Evolutionary conservation across 805 yeast genomes (phyloP).

Genomic region (Myxozyma udenii): DNA sequence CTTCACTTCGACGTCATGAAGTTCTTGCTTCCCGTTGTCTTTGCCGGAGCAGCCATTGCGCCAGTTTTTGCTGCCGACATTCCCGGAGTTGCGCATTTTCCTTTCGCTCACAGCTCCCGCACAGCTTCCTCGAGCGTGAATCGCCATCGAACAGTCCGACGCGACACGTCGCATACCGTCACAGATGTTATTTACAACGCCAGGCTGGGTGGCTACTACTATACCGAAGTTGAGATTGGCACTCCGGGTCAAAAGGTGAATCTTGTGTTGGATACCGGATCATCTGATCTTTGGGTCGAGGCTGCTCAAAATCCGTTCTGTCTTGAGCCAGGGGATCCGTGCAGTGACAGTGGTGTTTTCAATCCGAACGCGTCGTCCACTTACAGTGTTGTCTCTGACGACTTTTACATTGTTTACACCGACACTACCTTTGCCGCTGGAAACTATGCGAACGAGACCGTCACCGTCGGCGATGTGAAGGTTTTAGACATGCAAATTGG

Average conservation of each 20-base stretch:
- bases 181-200: too few relatives aligned
- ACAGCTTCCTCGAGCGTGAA: too few relatives aligned
- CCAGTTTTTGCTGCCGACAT: too few relatives aligned
- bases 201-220: too few relatives aligned
- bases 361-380: slow-evolving; percentile 33
- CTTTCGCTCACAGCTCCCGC: too few relatives aligned
- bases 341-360: slow-evolving; percentile 34
- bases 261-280: slow-evolving; percentile 69
- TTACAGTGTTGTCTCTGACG: slow-evolving; percentile 22
- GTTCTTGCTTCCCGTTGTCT: too few relatives aligned
- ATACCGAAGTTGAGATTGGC: slow-evolving; percentile 44
- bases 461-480: slow-evolving; percentile 49
- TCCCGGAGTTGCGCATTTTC: too few relatives aligned
- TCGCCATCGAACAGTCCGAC: too few relatives aligned
- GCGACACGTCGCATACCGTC: too few relatives aligned
- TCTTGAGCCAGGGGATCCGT: slow-evolving; percentile 24
- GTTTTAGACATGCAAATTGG: slow-evolving; percentile 63
- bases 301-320: too few relatives aligned
- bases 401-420: slow-evolving; percentile 43
- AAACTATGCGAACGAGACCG: slow-evolving; percentile 62
- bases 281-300: slow-evolving; percentile 68
- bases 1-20: too few relatives aligned
- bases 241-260: slow-evolving; percentile 52
- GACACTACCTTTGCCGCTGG: slow-evolving; percentile 53
- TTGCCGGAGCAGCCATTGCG: too few relatives aligned